Conservation (phyloP, 1,139 yeast genomes). For the Magnusiomyces fungicola region DNA sequence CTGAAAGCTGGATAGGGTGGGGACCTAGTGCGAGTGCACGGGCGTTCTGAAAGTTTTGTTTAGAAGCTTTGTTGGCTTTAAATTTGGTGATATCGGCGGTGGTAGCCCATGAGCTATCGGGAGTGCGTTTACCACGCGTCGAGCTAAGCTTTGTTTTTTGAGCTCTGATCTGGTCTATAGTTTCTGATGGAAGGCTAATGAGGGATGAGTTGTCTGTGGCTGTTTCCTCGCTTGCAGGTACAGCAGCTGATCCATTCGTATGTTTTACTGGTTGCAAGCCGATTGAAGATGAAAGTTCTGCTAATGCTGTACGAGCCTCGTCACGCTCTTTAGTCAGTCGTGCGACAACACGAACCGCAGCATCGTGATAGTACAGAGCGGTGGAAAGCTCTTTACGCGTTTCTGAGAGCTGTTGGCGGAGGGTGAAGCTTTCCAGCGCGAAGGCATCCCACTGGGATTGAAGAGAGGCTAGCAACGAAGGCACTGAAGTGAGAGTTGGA, state of each 20-base stretch:
- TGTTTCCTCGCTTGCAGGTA: constrained; percentile 2
- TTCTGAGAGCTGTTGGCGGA: constrained; percentile 61
- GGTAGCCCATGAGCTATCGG: constrained; percentile 18
- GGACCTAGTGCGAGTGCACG: constrained; percentile 16
- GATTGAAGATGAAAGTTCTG: constrained; percentile 34
- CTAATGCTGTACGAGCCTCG: constrained; percentile 55
- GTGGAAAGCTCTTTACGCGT: constrained; percentile 68
- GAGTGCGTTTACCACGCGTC: constrained; percentile 19
- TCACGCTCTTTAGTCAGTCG: constrained; percentile 66
- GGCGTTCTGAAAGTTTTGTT: constrained; percentile 24
- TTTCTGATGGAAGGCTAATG: not conserved
- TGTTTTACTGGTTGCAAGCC: constrained; percentile 14
- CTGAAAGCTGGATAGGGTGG: not conserved
- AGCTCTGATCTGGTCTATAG: constrained; percentile 14
- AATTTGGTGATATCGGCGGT: constrained; percentile 14
- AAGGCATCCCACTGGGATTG: constrained; percentile 90
- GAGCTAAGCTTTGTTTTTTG: constrained; percentile 19
- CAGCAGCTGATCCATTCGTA: constrained; percentile 6
- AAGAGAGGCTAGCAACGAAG: constrained; percentile 62
- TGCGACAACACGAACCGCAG: constrained; percentile 83
- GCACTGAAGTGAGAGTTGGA: constrained; percentile 60
- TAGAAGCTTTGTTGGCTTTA: constrained; percentile 16
- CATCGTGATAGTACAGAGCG: constrained; percentile 79
- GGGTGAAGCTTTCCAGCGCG: constrained; percentile 69
- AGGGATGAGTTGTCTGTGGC: not conserved